Evolutionary conservation across 345 rosid genomes (phyloP), one percentile per base, ranked within the genome.

Genomic region (Reutealis trisperma): DNA sequence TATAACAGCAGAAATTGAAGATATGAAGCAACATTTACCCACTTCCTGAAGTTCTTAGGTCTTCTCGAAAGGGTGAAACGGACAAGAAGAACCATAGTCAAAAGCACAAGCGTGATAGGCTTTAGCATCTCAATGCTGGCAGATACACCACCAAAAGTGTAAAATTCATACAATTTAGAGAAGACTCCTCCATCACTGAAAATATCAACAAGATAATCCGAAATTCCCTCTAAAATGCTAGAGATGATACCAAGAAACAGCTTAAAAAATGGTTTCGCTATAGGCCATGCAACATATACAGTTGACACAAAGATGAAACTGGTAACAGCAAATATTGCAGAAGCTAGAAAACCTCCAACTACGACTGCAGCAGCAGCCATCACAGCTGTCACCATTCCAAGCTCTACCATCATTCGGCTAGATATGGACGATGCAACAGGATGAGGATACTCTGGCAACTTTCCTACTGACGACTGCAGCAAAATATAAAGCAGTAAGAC

Each of bases 21-120:
- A 78, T 22, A 77, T 66, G 14, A 45, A 84, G 67, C 47, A 55
- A 72, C 73, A 66, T 32, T 81, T 89, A 94, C 98, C 98, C 98
- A 94, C 88, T 92, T 94, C 85, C 92, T 89, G 88, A 92, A 94
- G 87, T 94, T 94, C 89, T 92, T 94, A 49, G 98, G 98, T 79
- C 93, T 88, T 76, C 98, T 90, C 61, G 97, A 94, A 64, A 94
- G 83, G 42, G 97, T 94, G 83, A 94, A 94, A 77, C 97, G 97
- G 70, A 94, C 87, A 77, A 94, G 90, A 79, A 94, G 92, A 65
- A 86, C 97, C 98, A 94, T 94, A 69, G 87, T 88, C 82, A 91
- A 78, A 78, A 94, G 89, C 79, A 94, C 94, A 74, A 89, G 42
- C 24, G 75, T 61, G 75, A 94, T 92, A 47, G 97, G 98, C 83